Conservation (phyloP, 2,329 filamentous ascomycete genomes). For the Colletotrichum zoysiae region DNA sequence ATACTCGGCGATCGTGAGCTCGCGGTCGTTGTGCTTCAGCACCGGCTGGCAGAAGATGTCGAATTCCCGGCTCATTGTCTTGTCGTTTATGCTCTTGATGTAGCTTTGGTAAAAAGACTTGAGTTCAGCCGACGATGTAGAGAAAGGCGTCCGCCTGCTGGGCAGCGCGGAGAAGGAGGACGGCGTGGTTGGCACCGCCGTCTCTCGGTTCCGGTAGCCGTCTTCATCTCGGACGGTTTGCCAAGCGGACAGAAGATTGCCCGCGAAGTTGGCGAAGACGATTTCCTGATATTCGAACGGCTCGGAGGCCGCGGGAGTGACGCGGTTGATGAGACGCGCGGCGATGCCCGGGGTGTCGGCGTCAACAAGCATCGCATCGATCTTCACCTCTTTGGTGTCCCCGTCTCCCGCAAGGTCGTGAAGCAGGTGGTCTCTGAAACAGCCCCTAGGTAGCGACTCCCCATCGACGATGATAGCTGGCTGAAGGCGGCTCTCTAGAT, state of each 20-base stretch:
- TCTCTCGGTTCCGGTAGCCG: neutral
- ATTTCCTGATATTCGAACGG: constrained; percentile 17
- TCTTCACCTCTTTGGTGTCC: neutral
- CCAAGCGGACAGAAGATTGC: constrained; percentile 7
- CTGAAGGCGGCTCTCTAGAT: neutral
- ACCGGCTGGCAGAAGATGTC: constrained; percentile 46
- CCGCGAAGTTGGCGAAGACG: constrained; percentile 13
- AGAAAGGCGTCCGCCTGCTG: neutral
- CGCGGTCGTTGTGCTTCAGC: constrained; percentile 48
- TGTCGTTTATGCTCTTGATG: constrained; percentile 50
- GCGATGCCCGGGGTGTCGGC: neutral
- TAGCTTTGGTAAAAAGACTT: constrained; percentile 47
- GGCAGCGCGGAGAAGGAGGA: neutral
- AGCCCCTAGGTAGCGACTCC: neutral
- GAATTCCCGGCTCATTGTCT: constrained; percentile 46
- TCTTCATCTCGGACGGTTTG: constrained; percentile 23
- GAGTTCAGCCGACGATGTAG: neutral
- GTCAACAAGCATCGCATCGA: constrained; percentile 15
- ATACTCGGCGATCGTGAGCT: constrained; percentile 46
- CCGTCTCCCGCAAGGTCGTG: neutral
- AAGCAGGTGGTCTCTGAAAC: neutral
- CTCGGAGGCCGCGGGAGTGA: neutral
- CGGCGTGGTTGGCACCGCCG: neutral
- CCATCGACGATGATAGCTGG: neutral
- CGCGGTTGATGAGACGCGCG: constrained; percentile 12